Evolutionary conservation across 345 rosid species (phyloP), one percentile per base, ranked within the genome.

Genomic region (Cardamine resedifolia): DNA sequence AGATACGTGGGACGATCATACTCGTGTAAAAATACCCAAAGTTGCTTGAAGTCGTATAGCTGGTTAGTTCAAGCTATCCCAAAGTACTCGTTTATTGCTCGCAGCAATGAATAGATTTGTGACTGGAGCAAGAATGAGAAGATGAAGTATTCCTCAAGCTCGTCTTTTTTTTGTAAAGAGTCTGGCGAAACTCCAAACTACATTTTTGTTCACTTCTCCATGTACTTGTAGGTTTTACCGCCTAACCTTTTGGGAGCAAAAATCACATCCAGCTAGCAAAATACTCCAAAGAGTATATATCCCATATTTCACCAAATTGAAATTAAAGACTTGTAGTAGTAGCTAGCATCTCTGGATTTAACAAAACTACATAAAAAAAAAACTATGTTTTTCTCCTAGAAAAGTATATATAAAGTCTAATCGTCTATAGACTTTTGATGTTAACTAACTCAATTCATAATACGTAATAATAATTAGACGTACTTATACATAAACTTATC

Each of bases 371-470:
- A 43, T 28, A 30, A 65, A 28, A 31, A 21, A 9, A 7, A 21
- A 9, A 7, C 4, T 8, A 44, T 19, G 28, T 1, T 27, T 24
- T 38, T 49, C 33, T 49, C 31, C n/a, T 61, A 39, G 21, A 45
- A 10, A 21, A 21, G n/a, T 23, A 50, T 5, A 33, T 30, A 64
- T 47, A 38, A 10, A 24, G 36, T 66, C 60, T 51, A 66, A 26
- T 66, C 36, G 18, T 43, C 63, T 28, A 19, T 19, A 19, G 44
- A 49, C 50, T n/a, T 14, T 31, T 19, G 24, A 58, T 45, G 68
- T 18, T 43, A 72, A 41, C 49, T 52, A 52, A 51, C 61, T 39
- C 14, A 41, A 41, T 28, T 41, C 18, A 62, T 38, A 63, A 60
- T 61, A 33, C 10, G 55, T 62, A 52, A 20, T 8, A 38, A 39